Evolutionary conservation across 176 grass and related monocot species (phyloP).

Genomic region (Areca catechu): DNA sequence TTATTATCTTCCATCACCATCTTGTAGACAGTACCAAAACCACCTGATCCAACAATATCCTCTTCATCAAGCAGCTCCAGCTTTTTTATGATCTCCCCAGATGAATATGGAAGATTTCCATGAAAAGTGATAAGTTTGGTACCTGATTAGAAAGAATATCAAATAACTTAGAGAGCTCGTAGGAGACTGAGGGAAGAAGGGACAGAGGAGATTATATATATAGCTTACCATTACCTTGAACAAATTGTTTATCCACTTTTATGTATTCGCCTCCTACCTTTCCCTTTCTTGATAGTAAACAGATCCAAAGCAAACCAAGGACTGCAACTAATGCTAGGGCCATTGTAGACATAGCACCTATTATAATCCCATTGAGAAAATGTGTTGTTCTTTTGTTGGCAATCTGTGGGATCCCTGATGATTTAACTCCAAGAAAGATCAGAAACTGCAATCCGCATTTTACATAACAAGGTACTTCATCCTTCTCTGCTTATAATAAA

Average conservation of each 20-base stretch:
- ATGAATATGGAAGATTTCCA: conserved; percentile 83
- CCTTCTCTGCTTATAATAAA: too few relatives aligned
- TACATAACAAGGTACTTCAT: conserved; percentile 1
- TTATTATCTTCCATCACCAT: conserved; percentile 85
- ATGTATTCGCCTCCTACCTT: conserved; percentile 47
- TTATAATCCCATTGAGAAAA: conserved; percentile 86
- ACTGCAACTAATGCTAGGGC: conserved; percentile 60
- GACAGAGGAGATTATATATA: not conserved
- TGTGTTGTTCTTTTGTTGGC: conserved; percentile 50
- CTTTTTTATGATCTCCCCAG: conserved; percentile 79
- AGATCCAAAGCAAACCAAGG: conserved; percentile 79
- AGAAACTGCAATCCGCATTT: not conserved
- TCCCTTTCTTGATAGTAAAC: conserved; percentile 82
- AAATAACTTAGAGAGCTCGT: too few relatives aligned
- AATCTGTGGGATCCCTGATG: conserved; percentile 50
- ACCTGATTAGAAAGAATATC: conserved; percentile 26
- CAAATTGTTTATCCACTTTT: conserved; percentile 62
- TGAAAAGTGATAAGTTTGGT: conserved; percentile 92
- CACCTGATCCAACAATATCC: conserved; percentile 71
- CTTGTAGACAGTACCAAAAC: conserved; percentile 90
- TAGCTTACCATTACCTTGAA: conserved; percentile 47
- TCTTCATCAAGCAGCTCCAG: conserved; percentile 81
- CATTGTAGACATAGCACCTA: conserved; percentile 91
- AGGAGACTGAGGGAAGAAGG: not conserved
- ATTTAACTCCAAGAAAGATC: not conserved